These are phyloP conservation scores for Dryas alaskensis DNA, from an alignment of 306 rosid species.

Conservation along the genomic window DNA sequence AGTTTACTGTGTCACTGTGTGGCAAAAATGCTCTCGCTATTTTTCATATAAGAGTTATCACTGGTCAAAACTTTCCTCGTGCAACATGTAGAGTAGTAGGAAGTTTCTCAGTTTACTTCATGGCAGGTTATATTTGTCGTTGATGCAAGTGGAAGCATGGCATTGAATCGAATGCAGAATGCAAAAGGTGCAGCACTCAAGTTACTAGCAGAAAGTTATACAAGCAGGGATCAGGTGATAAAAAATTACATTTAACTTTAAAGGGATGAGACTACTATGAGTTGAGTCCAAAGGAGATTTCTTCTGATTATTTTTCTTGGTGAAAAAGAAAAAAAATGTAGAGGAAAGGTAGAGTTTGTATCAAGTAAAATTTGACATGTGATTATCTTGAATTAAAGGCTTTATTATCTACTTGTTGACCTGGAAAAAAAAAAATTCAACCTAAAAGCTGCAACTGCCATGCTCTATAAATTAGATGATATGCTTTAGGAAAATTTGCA, in stretches of 20 bases:
- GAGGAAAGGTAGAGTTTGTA: background rate
- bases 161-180: constrained; percentile 96
- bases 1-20: background rate
- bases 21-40: background rate
- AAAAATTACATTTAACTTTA: constrained; percentile 12
- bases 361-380: background rate
- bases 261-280: constrained; percentile 6
- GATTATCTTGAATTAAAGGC: background rate
- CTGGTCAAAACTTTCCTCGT: background rate
- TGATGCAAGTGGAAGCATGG: constrained; percentile 99
- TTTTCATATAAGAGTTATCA: background rate
- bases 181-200: constrained; percentile 99
- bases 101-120: constrained; percentile 11
- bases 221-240: constrained; percentile 95
- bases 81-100: background rate
- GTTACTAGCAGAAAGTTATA: constrained; percentile 93
- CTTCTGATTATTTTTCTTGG: background rate
- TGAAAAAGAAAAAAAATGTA: background rate
- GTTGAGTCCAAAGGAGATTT: constrained; percentile 2
- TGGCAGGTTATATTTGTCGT: constrained; percentile 91
- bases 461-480: background rate
- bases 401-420: background rate
- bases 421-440: background rate
- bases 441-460: background rate
- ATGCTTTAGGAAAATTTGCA: background rate